Conservation (phyloP, 179 eudicot genomes). For the Amaranthus tricolor region DNA sequence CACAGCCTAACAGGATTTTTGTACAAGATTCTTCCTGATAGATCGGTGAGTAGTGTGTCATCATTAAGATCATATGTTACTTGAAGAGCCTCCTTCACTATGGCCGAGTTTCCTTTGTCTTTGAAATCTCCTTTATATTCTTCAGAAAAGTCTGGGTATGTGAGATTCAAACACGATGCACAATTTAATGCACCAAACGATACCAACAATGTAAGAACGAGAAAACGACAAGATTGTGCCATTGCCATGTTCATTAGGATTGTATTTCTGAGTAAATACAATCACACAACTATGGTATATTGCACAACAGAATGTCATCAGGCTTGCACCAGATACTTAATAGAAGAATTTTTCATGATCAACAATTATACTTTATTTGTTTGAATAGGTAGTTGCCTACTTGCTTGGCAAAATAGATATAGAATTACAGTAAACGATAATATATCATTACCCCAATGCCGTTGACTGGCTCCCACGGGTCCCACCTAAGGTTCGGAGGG, state of each 20-base stretch:
- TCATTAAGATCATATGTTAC: conserved; percentile 24
- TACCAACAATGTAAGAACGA: neutral
- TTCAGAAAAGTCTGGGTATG: neutral
- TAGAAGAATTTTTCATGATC: neutral
- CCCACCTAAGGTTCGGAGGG: too few species aligned
- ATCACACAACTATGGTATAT: neutral
- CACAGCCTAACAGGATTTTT: conserved; percentile 15
- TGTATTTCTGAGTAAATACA: neutral
- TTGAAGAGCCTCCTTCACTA: conserved; percentile 20
- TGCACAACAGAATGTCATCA: neutral
- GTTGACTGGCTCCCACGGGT: too few species aligned
- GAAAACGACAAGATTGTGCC: neutral
- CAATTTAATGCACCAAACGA: neutral
- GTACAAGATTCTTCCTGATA: conserved; percentile 22
- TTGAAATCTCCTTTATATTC: neutral
- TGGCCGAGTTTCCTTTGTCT: neutral
- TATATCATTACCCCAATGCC: too few species aligned
- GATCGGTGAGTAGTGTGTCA: neutral
- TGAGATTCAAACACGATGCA: neutral
- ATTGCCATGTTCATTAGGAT: neutral
- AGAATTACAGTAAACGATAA: too few species aligned
- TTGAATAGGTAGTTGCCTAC: neutral
- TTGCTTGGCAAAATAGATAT: neutral
- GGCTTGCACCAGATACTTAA: neutral
- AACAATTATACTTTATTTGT: neutral